These are phyloP conservation scores for Globisporangium abappressorium DNA, from an alignment of 352 stramenopile genomes.

Conservation along the genomic window DNA sequence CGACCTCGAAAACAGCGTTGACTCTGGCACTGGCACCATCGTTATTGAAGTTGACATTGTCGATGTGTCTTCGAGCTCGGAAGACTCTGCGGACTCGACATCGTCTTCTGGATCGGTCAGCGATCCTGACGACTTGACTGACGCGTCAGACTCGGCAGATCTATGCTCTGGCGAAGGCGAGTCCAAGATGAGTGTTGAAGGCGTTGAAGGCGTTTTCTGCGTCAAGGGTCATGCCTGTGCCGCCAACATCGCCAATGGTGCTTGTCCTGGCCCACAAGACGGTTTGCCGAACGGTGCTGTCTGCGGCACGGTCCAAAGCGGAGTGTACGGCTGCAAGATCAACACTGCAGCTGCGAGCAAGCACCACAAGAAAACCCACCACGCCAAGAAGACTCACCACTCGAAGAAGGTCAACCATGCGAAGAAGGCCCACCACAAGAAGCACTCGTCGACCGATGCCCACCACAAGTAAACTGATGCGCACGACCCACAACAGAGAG, in stretches of 20 bases:
- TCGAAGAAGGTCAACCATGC: background rate
- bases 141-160: background rate
- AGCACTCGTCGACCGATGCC: too few species aligned
- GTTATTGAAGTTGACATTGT: background rate
- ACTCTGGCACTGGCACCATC: background rate
- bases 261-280: constrained; percentile 11
- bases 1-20: background rate
- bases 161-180: background rate
- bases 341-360: background rate
- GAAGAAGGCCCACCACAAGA: too few species aligned
- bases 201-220: constrained; percentile 20
- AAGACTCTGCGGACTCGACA: background rate
- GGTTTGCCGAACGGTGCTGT: constrained; percentile 12
- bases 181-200: constrained; percentile 16
- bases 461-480: background rate
- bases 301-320: constrained; percentile 24
- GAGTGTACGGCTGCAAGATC: constrained; percentile 26
- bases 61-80: background rate
- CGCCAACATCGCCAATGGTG: constrained; percentile 19
- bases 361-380: constrained; percentile 5
- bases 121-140: background rate
- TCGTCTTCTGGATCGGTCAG: background rate
- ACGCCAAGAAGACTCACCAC: constrained; percentile 22
- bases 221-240: constrained; percentile 18
- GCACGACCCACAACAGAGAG: too few species aligned